Conservation (phyloP, 2,329 filamentous ascomycete species). For the Cladorrhinum sp. region DNA sequence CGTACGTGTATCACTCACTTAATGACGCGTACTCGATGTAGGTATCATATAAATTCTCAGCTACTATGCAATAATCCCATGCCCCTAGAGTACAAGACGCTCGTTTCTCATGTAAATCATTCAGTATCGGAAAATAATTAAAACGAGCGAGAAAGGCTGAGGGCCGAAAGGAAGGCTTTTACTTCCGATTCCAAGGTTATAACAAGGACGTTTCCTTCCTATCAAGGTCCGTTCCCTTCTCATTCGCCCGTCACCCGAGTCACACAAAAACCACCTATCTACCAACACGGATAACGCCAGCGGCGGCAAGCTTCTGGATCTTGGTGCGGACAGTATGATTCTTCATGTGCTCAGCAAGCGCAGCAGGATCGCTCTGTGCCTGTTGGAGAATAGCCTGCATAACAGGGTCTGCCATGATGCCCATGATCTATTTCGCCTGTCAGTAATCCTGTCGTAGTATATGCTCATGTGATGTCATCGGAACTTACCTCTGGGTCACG, state of each 20-base stretch:
- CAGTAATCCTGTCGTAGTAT: slow-evolving; percentile 28
- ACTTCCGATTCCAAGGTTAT: no score
- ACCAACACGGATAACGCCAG: slow-evolving; percentile 83
- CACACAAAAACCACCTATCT: slow-evolving; percentile 18
- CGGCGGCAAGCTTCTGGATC: slow-evolving; percentile 91
- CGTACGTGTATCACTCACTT: background rate
- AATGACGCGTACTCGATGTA: background rate
- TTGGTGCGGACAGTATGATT: slow-evolving; percentile 82
- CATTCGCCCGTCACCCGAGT: background rate
- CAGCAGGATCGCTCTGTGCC: slow-evolving; percentile 87
- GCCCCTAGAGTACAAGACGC: slow-evolving; percentile 6
- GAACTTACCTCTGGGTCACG: slow-evolving; percentile 80
- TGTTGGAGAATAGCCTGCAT: slow-evolving; percentile 98
- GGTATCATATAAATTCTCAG: background rate
- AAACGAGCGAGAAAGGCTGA: background rate
- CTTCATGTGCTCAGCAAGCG: slow-evolving; percentile 95
- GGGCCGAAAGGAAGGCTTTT: no score
- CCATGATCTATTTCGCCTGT: slow-evolving; percentile 61
- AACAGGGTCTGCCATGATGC: slow-evolving; percentile 89
- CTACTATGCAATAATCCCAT: slow-evolving; percentile 1
- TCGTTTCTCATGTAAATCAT: slow-evolving; percentile 25
- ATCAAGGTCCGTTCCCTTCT: background rate
- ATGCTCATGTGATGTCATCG: background rate
- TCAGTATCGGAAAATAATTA: slow-evolving; percentile 10
- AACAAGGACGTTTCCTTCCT: background rate